A percentile compares a stretch with the other conserved stretches of the same genome.
Evolutionary conservation across 345 rosid genomes (phyloP).

Genomic region (Anacardium occidentale): DNA sequence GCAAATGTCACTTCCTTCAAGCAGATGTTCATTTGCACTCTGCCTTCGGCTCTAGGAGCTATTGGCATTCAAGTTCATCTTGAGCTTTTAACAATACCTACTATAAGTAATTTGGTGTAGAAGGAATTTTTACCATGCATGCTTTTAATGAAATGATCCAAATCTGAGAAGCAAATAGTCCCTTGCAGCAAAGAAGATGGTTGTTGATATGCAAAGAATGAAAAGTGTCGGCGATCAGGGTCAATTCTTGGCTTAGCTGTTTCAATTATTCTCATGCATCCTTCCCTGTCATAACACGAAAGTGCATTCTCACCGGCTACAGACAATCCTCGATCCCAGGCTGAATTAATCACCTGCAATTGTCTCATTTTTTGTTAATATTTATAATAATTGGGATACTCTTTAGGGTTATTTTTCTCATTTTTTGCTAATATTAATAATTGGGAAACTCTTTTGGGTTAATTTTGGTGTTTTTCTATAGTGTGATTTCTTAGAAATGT

Average conservation of each 20-base stretch:
- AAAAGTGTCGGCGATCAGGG: conserved; percentile 68
- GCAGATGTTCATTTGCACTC: not conserved
- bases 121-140: conserved; percentile 66
- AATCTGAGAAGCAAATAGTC: conserved; percentile 67
- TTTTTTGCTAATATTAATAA: no score
- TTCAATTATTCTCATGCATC: conserved; percentile 69
- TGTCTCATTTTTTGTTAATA: not conserved
- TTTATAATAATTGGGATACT: not conserved
- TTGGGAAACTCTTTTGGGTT: not conserved
- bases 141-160: conserved; percentile 69
- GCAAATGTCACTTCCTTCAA: not conserved
- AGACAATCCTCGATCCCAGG: conserved; percentile 75
- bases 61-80: not conserved
- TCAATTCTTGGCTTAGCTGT: conserved; percentile 85
- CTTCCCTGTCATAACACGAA: conserved; percentile 73
- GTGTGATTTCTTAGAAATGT: not conserved
- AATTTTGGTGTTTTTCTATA: not conserved
- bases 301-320: conserved; percentile 70
- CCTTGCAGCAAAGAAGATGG: conserved; percentile 75
- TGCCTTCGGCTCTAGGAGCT: not conserved
- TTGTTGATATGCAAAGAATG: conserved; percentile 76
- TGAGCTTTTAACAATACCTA: not conserved
- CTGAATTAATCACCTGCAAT: conserved; percentile 71
- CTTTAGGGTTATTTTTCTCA: not conserved
- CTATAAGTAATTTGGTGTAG: no score